phyloP scores from a whole-genome alignment of 176 grass and related monocot species.

The Coix lacrymajobi region DNA sequence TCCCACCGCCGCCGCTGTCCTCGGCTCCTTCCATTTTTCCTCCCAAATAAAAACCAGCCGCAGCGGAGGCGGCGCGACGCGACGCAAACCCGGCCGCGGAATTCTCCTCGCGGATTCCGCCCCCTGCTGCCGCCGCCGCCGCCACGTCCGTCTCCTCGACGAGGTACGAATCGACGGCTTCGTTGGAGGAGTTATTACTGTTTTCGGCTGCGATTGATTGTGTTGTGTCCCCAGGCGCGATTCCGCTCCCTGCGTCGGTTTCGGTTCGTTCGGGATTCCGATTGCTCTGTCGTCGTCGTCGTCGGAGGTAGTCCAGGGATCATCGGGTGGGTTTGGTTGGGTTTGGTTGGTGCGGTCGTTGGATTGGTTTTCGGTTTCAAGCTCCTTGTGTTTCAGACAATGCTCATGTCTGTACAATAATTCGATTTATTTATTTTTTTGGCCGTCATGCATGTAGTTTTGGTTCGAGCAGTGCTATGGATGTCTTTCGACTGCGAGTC shows the following conservation, averaged over 20 bases:
- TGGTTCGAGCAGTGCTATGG: not conserved
- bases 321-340: not conserved
- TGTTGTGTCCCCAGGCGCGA: too few relatives aligned
- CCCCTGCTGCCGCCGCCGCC: not conserved
- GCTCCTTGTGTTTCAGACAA: not conserved
- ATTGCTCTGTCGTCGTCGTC: not conserved
- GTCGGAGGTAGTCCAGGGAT: not conserved
- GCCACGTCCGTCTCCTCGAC: not conserved
- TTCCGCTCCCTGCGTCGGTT: not conserved
- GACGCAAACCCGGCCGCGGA: not conserved
- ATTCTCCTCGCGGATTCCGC: not conserved
- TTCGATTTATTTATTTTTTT: not conserved
- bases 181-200: too few relatives aligned
- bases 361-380: not conserved
- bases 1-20: not conserved
- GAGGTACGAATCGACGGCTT: conserved; percentile 4
- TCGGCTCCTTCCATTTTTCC: not conserved
- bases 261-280: not conserved
- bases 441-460: not conserved
- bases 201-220: not conserved
- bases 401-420: not conserved
- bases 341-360: not conserved
- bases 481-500: not conserved
- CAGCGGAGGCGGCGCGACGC: not conserved
- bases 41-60: not conserved